Evolutionary conservation across 441 rosid species (phyloP).

Genomic region (Mallotus repandus): DNA sequence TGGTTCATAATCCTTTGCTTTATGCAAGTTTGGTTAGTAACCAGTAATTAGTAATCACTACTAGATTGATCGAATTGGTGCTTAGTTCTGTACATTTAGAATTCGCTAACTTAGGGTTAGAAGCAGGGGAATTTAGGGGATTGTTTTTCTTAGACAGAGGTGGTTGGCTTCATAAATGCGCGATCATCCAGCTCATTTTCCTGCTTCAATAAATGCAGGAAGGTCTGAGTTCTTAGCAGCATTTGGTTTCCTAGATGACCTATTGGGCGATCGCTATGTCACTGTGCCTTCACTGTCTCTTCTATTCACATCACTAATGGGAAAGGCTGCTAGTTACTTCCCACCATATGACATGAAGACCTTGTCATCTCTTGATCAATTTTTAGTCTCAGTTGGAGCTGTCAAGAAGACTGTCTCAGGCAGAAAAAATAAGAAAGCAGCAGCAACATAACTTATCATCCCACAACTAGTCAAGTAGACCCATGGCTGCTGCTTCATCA

Average conservation of each 20-base stretch:
- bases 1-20: conserved; percentile 24
- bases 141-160: no score
- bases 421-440: conserved; percentile 39
- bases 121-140: no score
- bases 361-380: conserved; percentile 84
- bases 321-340: conserved; percentile 93
- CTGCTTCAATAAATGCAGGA: conserved; percentile 76
- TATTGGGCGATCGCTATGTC: conserved; percentile 63
- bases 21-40: conserved; percentile 24
- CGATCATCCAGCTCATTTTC: conserved; percentile 72
- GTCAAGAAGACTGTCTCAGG: conserved; percentile 92
- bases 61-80: not conserved
- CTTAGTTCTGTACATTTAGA: not conserved
- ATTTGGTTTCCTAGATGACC: conserved; percentile 84
- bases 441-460: conserved; percentile 3
- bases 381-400: conserved; percentile 83
- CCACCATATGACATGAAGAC: conserved; percentile 98
- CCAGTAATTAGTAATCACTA: not conserved
- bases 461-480: no score
- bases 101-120: not conserved
- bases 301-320: conserved; percentile 68
- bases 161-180: no score
- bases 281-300: conserved; percentile 68
- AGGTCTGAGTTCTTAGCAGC: conserved; percentile 85
- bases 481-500: conserved; percentile 76